Evolutionary conservation across 805 yeast genomes (phyloP).

Genomic region (Lachancea nothofagi): DNA sequence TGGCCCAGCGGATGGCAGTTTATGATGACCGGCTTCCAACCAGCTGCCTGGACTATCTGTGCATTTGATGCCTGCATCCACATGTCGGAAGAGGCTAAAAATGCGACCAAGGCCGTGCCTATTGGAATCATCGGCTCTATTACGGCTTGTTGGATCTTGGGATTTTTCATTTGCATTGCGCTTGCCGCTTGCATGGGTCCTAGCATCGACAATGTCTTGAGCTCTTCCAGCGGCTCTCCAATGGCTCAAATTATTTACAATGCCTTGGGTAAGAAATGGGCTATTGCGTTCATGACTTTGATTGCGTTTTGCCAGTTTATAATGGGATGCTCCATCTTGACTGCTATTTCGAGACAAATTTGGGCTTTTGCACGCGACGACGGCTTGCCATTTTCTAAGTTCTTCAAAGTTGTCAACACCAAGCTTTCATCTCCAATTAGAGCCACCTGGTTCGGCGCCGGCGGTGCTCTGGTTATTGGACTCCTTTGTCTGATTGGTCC

Average conservation of each 20-base stretch:
- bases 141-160: slow-evolving; percentile 48
- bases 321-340: slow-evolving; percentile 56
- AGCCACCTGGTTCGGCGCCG: slow-evolving; percentile 43
- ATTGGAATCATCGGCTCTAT: slow-evolving; percentile 57
- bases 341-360: slow-evolving; percentile 60
- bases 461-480: slow-evolving; percentile 33
- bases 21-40: slow-evolving; percentile 47
- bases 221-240: slow-evolving; percentile 51
- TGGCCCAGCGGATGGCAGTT: slow-evolving; percentile 59
- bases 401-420: slow-evolving; percentile 50
- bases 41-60: slow-evolving; percentile 70
- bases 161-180: slow-evolving; percentile 49
- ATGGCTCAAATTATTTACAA: slow-evolving; percentile 60
- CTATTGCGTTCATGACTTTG: slow-evolving; percentile 54
- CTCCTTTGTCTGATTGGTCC: slow-evolving; percentile 35
- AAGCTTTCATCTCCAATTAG: slow-evolving; percentile 53
- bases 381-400: slow-evolving; percentile 54
- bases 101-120: slow-evolving; percentile 59
- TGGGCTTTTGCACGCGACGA: slow-evolving; percentile 74
- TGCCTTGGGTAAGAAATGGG: slow-evolving; percentile 57
- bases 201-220: slow-evolving; percentile 38
- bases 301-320: slow-evolving; percentile 56
- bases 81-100: slow-evolving; percentile 63
- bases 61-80: slow-evolving; percentile 68
- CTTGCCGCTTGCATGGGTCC: slow-evolving; percentile 47